Conservation (phyloP, 2,329 filamentous ascomycete genomes). For the Ophiostoma himal-ulmi region DNA sequence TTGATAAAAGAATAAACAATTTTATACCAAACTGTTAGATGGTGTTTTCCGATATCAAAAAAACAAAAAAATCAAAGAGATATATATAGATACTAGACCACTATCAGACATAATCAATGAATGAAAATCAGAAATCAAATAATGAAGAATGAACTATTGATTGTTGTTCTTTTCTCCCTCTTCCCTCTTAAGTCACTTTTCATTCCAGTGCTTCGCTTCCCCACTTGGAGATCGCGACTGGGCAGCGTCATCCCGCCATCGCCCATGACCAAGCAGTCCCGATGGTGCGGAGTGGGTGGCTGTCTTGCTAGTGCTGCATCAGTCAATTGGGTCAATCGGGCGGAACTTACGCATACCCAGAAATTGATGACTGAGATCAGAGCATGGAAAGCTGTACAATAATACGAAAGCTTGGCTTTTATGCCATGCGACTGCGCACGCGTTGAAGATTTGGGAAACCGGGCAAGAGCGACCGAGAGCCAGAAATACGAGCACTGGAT, state of each 20-base stretch:
- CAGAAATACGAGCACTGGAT: no score
- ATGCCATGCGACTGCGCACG: not conserved
- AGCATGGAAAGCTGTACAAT: not conserved
- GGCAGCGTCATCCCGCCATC: not conserved
- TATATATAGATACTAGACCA: no score
- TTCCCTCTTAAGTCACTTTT: not conserved
- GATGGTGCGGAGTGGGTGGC: not conserved
- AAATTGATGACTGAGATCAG: not conserved
- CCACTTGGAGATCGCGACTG: not conserved
- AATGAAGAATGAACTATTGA: no score
- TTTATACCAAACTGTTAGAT: no score
- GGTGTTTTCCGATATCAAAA: no score
- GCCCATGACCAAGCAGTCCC: no score
- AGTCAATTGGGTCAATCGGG: not conserved
- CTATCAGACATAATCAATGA: no score
- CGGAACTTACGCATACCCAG: not conserved
- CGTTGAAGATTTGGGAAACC: not conserved
- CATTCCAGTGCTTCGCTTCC: not conserved
- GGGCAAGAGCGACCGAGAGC: not conserved
- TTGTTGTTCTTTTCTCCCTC: no score
- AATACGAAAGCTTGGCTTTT: conserved; percentile 5
- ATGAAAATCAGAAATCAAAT: no score
- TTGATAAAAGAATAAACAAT: no score
- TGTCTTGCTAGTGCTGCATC: not conserved
- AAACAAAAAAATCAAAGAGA: no score